Base-by-base conservation (phyloP, 2,329 filamentous ascomycete genomes). In the Arthrobotrys pseudoclavata region DNA sequence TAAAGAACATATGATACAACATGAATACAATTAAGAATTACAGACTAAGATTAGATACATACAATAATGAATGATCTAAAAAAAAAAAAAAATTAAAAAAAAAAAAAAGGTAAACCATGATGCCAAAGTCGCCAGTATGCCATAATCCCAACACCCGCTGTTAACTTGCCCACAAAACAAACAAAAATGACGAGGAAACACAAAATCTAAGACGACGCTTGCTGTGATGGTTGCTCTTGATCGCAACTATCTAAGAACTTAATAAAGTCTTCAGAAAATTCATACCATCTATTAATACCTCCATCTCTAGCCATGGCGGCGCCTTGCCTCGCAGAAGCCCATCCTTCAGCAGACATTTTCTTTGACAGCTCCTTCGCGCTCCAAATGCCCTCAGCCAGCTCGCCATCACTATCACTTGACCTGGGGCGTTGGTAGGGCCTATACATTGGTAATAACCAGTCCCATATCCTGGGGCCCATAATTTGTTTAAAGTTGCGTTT, bases 231-330 rank as follows among this genome's bases (percentile, higher is more conserved):
- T 50, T 57, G 37, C 37, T 53, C n/a, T 42, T 71, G 50, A 26
- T 77, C 74, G 24, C 74, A 77, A 42, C 37, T 60, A 37, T 77
- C 61, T 63, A 77, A 42, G 26, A 77, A 77, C 18, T 34, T 48
- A 20, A 77, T 71, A 22, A 77, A 71, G 24, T 77, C 74, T 31
- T 77, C 74, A 0, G 67, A 70, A 62, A 77, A 77, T 5, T 77
- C 67, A 34, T 77, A 77, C 74, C 74, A 77, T 18, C 47, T 22
- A 47, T n/a, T 24, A n/a, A 77, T 42, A 10, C 74, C 75, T 3
- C 69, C 69, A 53, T 79, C 69, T 62, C 75, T 52, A 0, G 75
- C 75, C 69, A 72, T 79, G 3, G 75, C 75, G 0, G 75, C 69
- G 0, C 75, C 75, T 26, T 45, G 57, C 10, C 50, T 50, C 2